A percentile compares a stretch with the other conserved stretches of the same genome.
These are phyloP conservation scores for Ustilago cynodontis DNA, from an alignment of 1,284 basidiomycete genomes.

Conservation along the genomic window DNA sequence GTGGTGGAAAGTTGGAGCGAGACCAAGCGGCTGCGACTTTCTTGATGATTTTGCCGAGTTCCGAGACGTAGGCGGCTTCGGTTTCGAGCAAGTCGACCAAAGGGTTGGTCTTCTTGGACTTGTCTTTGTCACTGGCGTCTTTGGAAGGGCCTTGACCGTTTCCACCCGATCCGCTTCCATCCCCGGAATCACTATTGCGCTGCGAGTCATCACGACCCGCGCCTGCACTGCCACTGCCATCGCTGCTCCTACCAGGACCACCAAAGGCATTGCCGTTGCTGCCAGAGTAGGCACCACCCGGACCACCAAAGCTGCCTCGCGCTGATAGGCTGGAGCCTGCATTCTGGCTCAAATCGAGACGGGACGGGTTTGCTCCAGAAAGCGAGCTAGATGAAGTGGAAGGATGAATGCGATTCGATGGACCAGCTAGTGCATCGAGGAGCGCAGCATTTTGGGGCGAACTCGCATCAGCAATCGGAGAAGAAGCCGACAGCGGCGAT, in stretches of 20 bases:
- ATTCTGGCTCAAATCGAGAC: conserved; percentile 34
- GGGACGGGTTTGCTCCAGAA: conserved; percentile 21
- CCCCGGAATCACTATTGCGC: conserved; percentile 23
- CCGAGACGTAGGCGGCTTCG: conserved; percentile 91
- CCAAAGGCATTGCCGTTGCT: conserved; percentile 18
- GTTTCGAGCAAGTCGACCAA: conserved; percentile 92
- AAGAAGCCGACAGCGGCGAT: conserved; percentile 15
- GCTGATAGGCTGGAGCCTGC: conserved; percentile 25
- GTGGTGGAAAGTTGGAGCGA: conserved; percentile 89
- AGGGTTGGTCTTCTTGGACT: conserved; percentile 75
- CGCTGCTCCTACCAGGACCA: conserved; percentile 8
- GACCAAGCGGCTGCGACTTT: conserved; percentile 98
- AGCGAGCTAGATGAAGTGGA: conserved; percentile 16
- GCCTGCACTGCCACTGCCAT: conserved; percentile 9
- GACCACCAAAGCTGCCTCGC: conserved; percentile 23
- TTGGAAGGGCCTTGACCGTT: conserved; percentile 32
- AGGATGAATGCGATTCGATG: conserved; percentile 16
- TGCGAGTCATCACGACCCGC: conserved; percentile 20
- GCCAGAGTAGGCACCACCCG: conserved; percentile 28
- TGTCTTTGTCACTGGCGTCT: conserved; percentile 39
- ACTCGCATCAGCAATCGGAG: conserved; percentile 3
- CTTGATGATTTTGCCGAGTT: conserved; percentile 91
- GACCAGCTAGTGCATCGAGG: conserved; percentile 34
- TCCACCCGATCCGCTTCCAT: conserved; percentile 35
- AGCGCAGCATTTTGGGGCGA: conserved; percentile 28